phyloP scores from a whole-genome alignment of 768 basidiomycete species.

The Podaxis sp. region DNA sequence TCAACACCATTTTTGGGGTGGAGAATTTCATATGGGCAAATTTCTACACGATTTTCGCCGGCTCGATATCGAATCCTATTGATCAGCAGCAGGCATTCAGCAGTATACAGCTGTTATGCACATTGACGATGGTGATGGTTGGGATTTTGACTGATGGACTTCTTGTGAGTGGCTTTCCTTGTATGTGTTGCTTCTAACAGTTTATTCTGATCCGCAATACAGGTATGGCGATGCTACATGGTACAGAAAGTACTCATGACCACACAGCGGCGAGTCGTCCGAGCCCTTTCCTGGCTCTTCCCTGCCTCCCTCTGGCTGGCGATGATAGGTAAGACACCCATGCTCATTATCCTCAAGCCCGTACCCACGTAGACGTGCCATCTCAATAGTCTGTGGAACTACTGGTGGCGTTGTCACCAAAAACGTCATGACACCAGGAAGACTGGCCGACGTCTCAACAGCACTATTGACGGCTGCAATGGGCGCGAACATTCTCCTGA shows the following conservation, averaged over 20 bases:
- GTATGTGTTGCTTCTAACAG: background rate
- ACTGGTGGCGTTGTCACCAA: background rate
- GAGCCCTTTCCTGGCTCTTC: background rate
- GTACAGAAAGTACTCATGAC: slow-evolving; percentile 1
- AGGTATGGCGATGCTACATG: slow-evolving; percentile 13
- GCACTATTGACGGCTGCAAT: background rate
- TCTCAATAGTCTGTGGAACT: background rate
- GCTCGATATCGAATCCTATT: too few species aligned
- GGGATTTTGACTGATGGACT: slow-evolving; percentile 4
- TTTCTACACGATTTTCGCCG: slow-evolving; percentile 1
- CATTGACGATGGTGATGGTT: background rate
- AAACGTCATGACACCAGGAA: background rate
- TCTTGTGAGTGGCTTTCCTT: background rate
- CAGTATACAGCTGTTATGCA: background rate
- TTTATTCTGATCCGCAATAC: background rate
- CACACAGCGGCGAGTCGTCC: background rate
- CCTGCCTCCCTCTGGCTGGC: slow-evolving; percentile 2
- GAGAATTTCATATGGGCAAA: slow-evolving; percentile 7
- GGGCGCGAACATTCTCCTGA: background rate
- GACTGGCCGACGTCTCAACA: background rate
- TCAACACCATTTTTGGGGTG: slow-evolving; percentile 1
- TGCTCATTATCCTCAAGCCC: too few species aligned
- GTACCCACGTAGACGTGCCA: background rate
- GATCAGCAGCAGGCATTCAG: background rate
- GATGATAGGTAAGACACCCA: background rate